Evolutionary conservation across 208 protist species (phyloP), one percentile per base, ranked within the genome.

Genomic region (Leptomonas pyrrhocoris): DNA sequence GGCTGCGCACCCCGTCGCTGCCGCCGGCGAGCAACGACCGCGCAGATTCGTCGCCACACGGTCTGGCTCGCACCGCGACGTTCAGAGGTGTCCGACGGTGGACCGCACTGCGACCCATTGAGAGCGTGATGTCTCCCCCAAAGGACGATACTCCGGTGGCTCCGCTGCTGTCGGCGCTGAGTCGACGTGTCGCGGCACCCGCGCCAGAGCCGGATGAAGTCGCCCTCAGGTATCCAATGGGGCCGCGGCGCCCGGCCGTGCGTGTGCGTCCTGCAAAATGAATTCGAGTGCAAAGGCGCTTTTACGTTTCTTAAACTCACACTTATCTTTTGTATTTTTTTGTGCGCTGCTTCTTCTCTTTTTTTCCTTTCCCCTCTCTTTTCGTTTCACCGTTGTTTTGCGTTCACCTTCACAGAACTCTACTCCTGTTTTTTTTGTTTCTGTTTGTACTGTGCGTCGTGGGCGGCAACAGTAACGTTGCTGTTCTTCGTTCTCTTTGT

Each of bases 341-440:
- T 69, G 30, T 45, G n/a, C 49, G 23, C 57, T 56, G 16, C 36
- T 34, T 28, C 57, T 67, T 55, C 64, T 62, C 63, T 58, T 72
- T n/a, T 27, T 30, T 64, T 57, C 7, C 48, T 64, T 51, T 65
- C 21, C 16, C 42, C n/a, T 71, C 21, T 30, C 7, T 6, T 68
- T 67, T 27, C n/a, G 23, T 11, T 25, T 9, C 34, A 9, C 34
- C 34, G 34, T 38, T 38, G 7, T 38, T 38, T 38, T 12, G 34
- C 3, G 34, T 38, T 12, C 34, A 38, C 7, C 34, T 9, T 9
- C 34, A 38, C 7, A 38, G 9, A 38, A n/a, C n/a, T n/a, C n/a
- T n/a, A n/a, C n/a, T n/a, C n/a, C n/a, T n/a, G n/a, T n/a, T n/a
- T n/a, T n/a, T n/a, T n/a, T n/a, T n/a, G n/a, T n/a, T n/a, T n/a